A percentile compares a stretch with the other conserved stretches of the same genome.
phyloP scores from a whole-genome alignment of 306 rosid genomes.

The Vachellia collinsii region DNA sequence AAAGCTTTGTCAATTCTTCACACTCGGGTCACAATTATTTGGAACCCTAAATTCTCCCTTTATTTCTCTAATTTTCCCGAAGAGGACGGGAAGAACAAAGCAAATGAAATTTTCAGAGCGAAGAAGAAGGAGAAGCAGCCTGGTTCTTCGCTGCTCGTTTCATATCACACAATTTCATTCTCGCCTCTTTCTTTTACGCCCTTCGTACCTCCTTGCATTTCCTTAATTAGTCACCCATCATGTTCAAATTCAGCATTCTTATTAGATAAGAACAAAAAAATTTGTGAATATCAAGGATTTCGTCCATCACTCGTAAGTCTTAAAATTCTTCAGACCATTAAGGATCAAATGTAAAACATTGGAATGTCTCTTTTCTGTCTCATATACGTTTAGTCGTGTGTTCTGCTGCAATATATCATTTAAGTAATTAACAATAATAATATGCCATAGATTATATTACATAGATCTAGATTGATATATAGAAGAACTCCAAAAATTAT shows the following conservation, averaged over 20 bases:
- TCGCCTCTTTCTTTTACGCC: neutral
- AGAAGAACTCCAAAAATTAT: neutral
- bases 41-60: constrained; percentile 5
- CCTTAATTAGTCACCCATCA: neutral
- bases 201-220: neutral
- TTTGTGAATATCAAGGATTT: neutral
- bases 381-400: neutral
- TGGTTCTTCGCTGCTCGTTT: neutral
- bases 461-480: neutral
- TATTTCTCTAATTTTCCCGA: neutral
- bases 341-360: neutral
- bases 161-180: neutral
- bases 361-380: neutral
- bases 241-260: neutral
- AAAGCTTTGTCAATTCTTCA: neutral
- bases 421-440: neutral
- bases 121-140: constrained; percentile 7
- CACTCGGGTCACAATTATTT: neutral
- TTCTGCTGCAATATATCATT: neutral
- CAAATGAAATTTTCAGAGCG: neutral
- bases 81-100: neutral
- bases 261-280: neutral
- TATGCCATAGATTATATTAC: neutral
- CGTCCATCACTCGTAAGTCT: neutral
- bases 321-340: neutral